Percentiles rank a stretch among this genome's conserved stretches.
Evolutionary conservation across 768 basidiomycete species (phyloP).

Genomic region (Termitomyces titanicus): DNA sequence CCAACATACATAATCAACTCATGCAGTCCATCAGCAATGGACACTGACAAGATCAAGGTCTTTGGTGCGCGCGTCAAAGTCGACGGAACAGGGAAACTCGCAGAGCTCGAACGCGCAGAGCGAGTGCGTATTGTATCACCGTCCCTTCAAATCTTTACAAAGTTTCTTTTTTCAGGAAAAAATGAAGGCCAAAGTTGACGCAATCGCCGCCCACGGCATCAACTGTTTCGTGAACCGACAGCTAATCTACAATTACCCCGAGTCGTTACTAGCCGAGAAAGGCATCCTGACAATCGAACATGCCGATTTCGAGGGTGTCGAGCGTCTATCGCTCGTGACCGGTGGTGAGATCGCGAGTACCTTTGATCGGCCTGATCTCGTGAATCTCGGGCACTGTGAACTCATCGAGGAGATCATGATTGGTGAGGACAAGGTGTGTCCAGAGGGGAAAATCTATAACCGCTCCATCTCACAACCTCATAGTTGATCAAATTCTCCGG

Average conservation of each 20-base stretch:
- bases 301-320: conserved; percentile 98
- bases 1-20: background rate
- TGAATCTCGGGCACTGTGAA: conserved; percentile 91
- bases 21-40: conserved; percentile 71
- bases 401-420: conserved; percentile 99
- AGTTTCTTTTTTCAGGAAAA: conserved; percentile 66
- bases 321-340: conserved; percentile 91
- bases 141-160: too few relatives aligned
- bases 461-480: background rate
- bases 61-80: conserved; percentile 97
- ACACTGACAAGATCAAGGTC: conserved; percentile 99
- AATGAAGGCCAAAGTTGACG: conserved; percentile 98
- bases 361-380: conserved; percentile 88
- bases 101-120: conserved; percentile 96
- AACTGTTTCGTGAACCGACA: conserved; percentile 98
- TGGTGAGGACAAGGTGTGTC: conserved; percentile 91
- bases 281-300: conserved; percentile 98
- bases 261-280: conserved; percentile 89
- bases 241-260: conserved; percentile 99
- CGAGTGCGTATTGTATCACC: conserved; percentile 41
- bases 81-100: conserved; percentile 93
- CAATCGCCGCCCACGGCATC: conserved; percentile 92
- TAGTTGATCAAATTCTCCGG: conserved; percentile 99
- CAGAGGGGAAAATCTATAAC: background rate
- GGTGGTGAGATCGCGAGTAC: conserved; percentile 97